Percentiles rank a stretch among this genome's conserved stretches.
Evolutionary conservation across 805 yeast genomes (phyloP).

Genomic region (Yamadazyma ubonensis): DNA sequence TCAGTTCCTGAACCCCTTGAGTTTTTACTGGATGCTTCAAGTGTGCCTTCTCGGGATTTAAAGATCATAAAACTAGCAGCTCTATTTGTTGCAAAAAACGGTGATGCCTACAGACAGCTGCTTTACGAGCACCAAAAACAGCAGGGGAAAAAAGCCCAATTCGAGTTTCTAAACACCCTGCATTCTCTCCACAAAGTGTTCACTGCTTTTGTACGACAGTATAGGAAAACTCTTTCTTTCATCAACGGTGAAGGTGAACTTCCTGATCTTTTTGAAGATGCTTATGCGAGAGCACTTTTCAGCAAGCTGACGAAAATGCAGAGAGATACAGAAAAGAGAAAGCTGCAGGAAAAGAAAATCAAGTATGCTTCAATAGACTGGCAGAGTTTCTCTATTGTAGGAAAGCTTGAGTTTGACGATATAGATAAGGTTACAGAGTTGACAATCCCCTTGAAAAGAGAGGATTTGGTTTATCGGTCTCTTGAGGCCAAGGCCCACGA

Average conservation of each 20-base stretch:
- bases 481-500: conserved; percentile 49
- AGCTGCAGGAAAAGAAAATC: conserved; percentile 38
- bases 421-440: conserved; percentile 58
- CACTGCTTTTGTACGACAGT: conserved; percentile 53
- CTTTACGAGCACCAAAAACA: conserved; percentile 38
- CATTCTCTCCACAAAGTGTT: conserved; percentile 65
- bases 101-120: conserved; percentile 37
- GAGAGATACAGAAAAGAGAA: conserved; percentile 26
- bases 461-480: conserved; percentile 61
- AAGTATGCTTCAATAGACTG: conserved; percentile 81
- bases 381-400: conserved; percentile 77
- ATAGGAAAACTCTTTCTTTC: conserved; percentile 29
- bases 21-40: conserved; percentile 29
- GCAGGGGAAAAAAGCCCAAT: conserved; percentile 48
- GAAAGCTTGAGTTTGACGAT: conserved; percentile 63
- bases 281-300: conserved; percentile 59
- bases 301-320: conserved; percentile 36
- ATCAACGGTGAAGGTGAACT: conserved; percentile 12
- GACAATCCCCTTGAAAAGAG: conserved; percentile 52
- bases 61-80: conserved; percentile 75
- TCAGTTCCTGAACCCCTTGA: conserved; percentile 20
- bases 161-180: conserved; percentile 58
- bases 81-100: conserved; percentile 60
- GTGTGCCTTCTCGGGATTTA: conserved; percentile 60
- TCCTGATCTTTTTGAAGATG: conserved; percentile 42